Evolutionary conservation across 2,329 filamentous ascomycete species (phyloP).

Genomic region (Zalaria sp.): DNA sequence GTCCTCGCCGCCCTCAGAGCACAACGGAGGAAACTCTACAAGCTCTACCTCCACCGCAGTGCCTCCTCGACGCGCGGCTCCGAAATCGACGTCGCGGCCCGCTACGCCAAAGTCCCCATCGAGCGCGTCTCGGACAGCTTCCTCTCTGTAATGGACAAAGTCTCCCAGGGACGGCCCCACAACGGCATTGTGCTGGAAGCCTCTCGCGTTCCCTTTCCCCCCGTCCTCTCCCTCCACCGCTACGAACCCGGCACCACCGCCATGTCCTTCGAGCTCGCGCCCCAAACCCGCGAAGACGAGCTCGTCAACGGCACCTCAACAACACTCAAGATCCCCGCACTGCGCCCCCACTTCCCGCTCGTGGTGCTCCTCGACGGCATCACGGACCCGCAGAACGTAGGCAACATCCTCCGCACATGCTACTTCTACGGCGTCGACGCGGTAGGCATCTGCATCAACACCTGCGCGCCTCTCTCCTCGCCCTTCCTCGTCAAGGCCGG

Average conservation of each 20-base stretch:
- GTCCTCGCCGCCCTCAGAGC: slow-evolving; percentile 66
- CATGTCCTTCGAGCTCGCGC: slow-evolving; percentile 45
- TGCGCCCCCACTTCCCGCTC: slow-evolving; percentile 38
- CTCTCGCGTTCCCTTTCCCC: slow-evolving; percentile 57
- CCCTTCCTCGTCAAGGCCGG: slow-evolving; percentile 77
- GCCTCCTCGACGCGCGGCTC: slow-evolving; percentile 1
- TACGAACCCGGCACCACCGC: slow-evolving; percentile 22
- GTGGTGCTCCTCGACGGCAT: slow-evolving; percentile 64
- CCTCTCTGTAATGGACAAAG: slow-evolving; percentile 59
- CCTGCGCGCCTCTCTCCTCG: slow-evolving; percentile 58
- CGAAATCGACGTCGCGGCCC: slow-evolving; percentile 11
- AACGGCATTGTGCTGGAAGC: slow-evolving; percentile 83
- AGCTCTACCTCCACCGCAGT: slow-evolving; percentile 51
- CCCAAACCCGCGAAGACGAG: slow-evolving; percentile 51
- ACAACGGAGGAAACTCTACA: slow-evolving; percentile 61
- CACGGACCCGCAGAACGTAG: slow-evolving; percentile 72
- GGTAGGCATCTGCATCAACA: slow-evolving; percentile 59
- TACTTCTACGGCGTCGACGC: slow-evolving; percentile 85
- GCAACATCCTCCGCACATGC: slow-evolving; percentile 75
- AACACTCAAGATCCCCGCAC: slow-evolving; percentile 32
- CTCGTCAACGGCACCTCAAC: slow-evolving; percentile 53
- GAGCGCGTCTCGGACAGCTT: slow-evolving; percentile 46
- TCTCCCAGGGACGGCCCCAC: slow-evolving; percentile 70
- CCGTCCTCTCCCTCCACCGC: slow-evolving; percentile 17
- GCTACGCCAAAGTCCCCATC: slow-evolving; percentile 36